Percentiles rank a stretch among this genome's conserved stretches.
Evolutionary conservation across 257 asterid species (phyloP).

Genomic region (Jacaranda mimosifolia): DNA sequence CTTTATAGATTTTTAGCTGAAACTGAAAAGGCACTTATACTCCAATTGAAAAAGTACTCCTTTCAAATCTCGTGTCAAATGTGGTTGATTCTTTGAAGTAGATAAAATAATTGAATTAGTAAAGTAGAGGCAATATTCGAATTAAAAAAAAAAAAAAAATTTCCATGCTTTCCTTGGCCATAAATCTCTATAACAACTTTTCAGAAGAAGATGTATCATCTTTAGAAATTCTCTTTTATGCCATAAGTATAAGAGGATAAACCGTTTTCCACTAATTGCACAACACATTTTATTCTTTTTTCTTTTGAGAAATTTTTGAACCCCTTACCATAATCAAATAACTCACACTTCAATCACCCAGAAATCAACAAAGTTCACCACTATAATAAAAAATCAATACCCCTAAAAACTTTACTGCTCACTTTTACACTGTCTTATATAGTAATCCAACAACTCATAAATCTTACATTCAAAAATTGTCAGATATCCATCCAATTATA

Average conservation of each 20-base stretch:
- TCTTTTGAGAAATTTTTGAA: constrained; percentile 10
- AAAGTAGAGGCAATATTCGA: not conserved
- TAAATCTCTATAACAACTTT: not conserved
- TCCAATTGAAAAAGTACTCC: not conserved
- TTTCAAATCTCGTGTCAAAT: not conserved
- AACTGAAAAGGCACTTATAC: constrained; percentile 3
- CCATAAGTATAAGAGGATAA: not conserved
- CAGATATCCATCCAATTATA: too few species aligned
- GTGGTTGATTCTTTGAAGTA: not conserved
- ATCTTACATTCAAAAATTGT: too few species aligned
- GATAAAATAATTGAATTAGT: not conserved
- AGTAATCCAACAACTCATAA: not conserved
- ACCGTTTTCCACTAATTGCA: constrained; percentile 6
- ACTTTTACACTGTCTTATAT: not conserved
- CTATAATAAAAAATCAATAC: not conserved
- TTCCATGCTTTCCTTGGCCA: not conserved
- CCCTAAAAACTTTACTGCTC: not conserved
- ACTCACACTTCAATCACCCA: constrained; percentile 24
- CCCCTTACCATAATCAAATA: constrained; percentile 21
- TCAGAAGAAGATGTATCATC: not conserved
- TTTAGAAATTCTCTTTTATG: not conserved
- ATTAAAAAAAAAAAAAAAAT: not conserved
- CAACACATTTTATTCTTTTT: constrained; percentile 21
- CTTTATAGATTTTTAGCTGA: not conserved
- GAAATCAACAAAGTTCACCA: not conserved